Percentiles rank a stretch among this genome's conserved stretches.
phyloP scores from a whole-genome alignment of 164 flowering plant genomes.

The Paratinospora sagittata region DNA sequence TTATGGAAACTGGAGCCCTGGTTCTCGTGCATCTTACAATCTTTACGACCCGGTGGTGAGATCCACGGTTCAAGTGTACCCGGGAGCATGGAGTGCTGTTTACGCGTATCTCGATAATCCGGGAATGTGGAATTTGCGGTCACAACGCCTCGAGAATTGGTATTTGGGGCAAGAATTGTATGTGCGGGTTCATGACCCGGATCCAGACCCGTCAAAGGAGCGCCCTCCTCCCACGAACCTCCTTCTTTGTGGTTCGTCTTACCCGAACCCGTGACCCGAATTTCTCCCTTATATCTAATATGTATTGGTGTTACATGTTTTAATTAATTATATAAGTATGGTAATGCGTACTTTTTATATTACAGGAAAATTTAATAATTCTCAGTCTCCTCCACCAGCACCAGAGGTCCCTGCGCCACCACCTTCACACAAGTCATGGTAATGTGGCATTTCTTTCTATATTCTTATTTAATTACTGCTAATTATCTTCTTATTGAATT shows the following conservation, averaged over 20 bases:
- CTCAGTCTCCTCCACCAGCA: background rate
- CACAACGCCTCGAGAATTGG: constrained; percentile 41
- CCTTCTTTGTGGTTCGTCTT: constrained; percentile 36
- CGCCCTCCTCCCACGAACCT: constrained; percentile 40
- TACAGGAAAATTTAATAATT: background rate
- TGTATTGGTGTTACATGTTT: too few relatives aligned
- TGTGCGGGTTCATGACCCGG: constrained; percentile 35
- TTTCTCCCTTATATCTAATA: background rate
- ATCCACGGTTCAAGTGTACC: constrained; percentile 55
- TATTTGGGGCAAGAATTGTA: constrained; percentile 50
- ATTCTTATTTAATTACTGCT: too few relatives aligned
- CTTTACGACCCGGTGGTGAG: constrained; percentile 45
- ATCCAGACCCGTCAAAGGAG: constrained; percentile 44
- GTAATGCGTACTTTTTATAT: background rate
- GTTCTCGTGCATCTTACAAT: constrained; percentile 30
- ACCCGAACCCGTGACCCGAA: too few relatives aligned
- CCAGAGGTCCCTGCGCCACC: background rate
- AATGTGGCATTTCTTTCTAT: too few relatives aligned
- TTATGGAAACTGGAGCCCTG: constrained; percentile 37
- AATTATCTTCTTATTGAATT: too few relatives aligned
- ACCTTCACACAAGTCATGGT: background rate
- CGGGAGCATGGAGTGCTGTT: constrained; percentile 47
- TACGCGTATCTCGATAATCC: constrained; percentile 48
- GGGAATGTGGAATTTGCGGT: constrained; percentile 63
- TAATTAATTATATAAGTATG: background rate